Conservation (phyloP, 345 rosid species). For the Bruguiera gymnorhiza region DNA sequence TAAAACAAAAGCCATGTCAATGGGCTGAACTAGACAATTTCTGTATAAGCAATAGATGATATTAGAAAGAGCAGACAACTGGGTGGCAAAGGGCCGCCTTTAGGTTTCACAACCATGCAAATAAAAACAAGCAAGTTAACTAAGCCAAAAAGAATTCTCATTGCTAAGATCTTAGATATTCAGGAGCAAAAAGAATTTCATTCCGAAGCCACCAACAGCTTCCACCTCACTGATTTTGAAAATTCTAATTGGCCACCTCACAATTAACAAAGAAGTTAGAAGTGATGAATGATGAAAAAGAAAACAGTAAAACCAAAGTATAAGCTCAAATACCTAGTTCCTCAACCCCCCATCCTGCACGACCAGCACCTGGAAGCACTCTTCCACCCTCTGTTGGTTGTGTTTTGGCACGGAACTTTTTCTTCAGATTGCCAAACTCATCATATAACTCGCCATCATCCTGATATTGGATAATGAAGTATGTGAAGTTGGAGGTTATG, state of each 20-base stretch:
- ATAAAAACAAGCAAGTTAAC: not conserved
- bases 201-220: too few species aligned
- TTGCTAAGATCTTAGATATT: not conserved
- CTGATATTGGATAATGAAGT: constrained; percentile 33
- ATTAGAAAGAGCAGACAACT: not conserved
- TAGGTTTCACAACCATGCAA: not conserved
- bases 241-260: not conserved
- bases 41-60: not conserved
- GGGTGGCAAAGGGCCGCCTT: not conserved
- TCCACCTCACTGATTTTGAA: too few species aligned
- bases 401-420: constrained; percentile 85
- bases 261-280: not conserved
- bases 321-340: constrained; percentile 57
- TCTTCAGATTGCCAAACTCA: constrained; percentile 97
- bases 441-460: constrained; percentile 98
- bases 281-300: not conserved
- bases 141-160: not conserved
- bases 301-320: not conserved
- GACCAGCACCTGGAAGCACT: constrained; percentile 75
- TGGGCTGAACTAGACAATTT: not conserved
- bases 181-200: too few species aligned
- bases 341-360: constrained; percentile 98
- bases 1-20: not conserved
- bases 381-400: constrained; percentile 67
- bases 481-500: constrained; percentile 21